A percentile compares a stretch with the other conserved stretches of the same genome.
Conservation (phyloP, 495 filamentous ascomycete genomes). For the Platismatia glauca region DNA sequence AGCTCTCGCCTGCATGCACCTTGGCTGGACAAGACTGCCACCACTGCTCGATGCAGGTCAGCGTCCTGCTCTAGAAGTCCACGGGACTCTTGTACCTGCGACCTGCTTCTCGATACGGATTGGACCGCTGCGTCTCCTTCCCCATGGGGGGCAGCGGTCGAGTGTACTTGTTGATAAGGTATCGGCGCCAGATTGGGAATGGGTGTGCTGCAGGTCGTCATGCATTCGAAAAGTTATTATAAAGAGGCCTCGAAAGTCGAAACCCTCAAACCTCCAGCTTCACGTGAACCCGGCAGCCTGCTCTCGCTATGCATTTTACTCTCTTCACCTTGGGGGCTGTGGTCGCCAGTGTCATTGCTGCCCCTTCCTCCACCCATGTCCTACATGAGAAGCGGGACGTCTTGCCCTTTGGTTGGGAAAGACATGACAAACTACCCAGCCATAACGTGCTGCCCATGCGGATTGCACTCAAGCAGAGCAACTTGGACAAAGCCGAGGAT, state of each 20-base stretch:
- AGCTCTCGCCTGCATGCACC: slow-evolving; percentile 7
- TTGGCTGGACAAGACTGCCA: not conserved
- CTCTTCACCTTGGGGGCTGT: slow-evolving; percentile 29
- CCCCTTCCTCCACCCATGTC: slow-evolving; percentile 29
- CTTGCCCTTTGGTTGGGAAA: slow-evolving; percentile 31
- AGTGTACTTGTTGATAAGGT: not conserved
- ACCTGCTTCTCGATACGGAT: slow-evolving; percentile 2
- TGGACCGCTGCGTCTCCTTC: slow-evolving; percentile 14
- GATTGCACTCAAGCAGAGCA: slow-evolving; percentile 47
- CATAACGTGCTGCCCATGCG: slow-evolving; percentile 41
- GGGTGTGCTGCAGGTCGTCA: not conserved
- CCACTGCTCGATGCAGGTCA: not conserved
- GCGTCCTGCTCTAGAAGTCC: slow-evolving; percentile 4
- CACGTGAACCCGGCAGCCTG: not conserved
- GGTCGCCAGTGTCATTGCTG: slow-evolving; percentile 26
- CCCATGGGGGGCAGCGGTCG: slow-evolving; percentile 6
- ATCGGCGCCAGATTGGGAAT: not conserved
- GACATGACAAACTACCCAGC: slow-evolving; percentile 27
- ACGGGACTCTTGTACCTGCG: slow-evolving; percentile 2
- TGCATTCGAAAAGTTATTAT: not conserved
- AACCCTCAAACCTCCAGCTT: not conserved
- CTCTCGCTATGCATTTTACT: slow-evolving; percentile 29
- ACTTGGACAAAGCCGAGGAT: slow-evolving; percentile 44
- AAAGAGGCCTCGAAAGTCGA: not conserved
- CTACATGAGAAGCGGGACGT: slow-evolving; percentile 36